Conservation (phyloP, 768 basidiomycete genomes). For the Phylloporus arenicola region DNA sequence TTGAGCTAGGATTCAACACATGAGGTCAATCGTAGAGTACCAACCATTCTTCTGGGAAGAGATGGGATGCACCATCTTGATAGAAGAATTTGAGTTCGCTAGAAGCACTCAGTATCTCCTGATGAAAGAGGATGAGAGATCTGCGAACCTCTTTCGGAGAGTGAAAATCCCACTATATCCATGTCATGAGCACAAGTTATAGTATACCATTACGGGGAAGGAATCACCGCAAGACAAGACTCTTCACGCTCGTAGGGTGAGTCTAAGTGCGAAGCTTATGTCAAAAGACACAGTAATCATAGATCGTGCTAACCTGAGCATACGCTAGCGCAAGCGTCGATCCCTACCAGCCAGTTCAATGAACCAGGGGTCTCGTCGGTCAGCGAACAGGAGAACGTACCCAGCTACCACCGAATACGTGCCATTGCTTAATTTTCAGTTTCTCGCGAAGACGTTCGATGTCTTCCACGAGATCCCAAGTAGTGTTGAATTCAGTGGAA, state of each 20-base stretch:
- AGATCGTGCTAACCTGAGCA: constrained; percentile 53
- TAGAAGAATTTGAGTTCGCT: constrained; percentile 90
- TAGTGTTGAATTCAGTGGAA: constrained; percentile 81
- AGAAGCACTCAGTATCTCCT: neutral
- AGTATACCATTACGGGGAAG: neutral
- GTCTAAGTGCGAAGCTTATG: constrained; percentile 36
- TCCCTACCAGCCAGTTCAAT: constrained; percentile 42
- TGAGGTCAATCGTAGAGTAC: constrained; percentile 1
- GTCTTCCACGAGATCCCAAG: constrained; percentile 90
- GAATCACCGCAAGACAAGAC: constrained; percentile 64
- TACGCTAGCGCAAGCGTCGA: constrained; percentile 85
- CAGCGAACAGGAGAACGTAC: constrained; percentile 34
- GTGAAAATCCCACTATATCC: constrained; percentile 81
- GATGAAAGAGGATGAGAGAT: neutral
- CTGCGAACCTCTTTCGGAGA: constrained; percentile 61
- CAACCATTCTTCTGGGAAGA: constrained; percentile 88
- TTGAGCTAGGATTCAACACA: neutral
- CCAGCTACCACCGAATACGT: constrained; percentile 95
- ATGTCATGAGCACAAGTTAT: neutral
- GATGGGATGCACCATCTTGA: constrained; percentile 74
- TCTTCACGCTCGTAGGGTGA: constrained; percentile 77
- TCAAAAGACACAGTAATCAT: neutral
- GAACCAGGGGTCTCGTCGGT: neutral
- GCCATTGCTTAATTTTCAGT: constrained; percentile 79
- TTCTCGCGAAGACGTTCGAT: constrained; percentile 77